Percentiles rank a stretch among this genome's conserved stretches.
These are phyloP conservation scores for Fusarium scirpi DNA, from an alignment of 2,329 filamentous ascomycete species.

Conservation along the genomic window DNA sequence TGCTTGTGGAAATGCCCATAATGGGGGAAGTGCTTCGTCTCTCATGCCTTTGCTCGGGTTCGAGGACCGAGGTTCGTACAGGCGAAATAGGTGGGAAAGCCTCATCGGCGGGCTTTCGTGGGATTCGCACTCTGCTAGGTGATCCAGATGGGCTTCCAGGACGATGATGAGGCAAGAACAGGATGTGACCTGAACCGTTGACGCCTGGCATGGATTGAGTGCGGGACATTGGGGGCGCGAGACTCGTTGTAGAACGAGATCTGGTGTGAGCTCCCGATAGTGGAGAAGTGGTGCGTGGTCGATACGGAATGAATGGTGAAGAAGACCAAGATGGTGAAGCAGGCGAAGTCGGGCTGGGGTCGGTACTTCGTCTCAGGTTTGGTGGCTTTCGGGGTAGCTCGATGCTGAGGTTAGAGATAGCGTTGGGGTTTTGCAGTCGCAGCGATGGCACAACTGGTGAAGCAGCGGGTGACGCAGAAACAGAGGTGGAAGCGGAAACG, in stretches of 20 bases:
- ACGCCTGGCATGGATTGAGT: constrained; percentile 74
- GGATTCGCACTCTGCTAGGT: constrained; percentile 63
- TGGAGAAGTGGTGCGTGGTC: constrained; percentile 72
- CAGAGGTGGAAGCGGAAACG: constrained; percentile 49
- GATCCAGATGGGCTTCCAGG: constrained; percentile 67
- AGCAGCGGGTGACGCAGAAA: constrained; percentile 53
- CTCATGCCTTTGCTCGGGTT: constrained; percentile 64
- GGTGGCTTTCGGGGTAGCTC: constrained; percentile 64
- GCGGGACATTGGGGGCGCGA: constrained; percentile 69
- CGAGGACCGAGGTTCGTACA: constrained; percentile 66
- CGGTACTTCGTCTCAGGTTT: constrained; percentile 68
- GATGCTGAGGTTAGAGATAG: constrained; percentile 55
- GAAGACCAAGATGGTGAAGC: constrained; percentile 61
- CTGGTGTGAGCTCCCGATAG: constrained; percentile 68
- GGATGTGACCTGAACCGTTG: constrained; percentile 68
- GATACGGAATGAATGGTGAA: constrained; percentile 64
- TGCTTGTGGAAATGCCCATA: constrained; percentile 51
- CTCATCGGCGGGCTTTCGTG: constrained; percentile 70
- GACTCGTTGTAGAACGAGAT: constrained; percentile 68
- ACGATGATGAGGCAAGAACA: constrained; percentile 65
- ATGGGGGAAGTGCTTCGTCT: constrained; percentile 63
- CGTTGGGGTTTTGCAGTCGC: constrained; percentile 59
- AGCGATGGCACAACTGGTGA: constrained; percentile 67
- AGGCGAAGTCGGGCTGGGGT: constrained; percentile 66
- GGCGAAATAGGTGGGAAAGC: constrained; percentile 68